Conservation (phyloP, 352 stramenopile species). For the Phytopythium chamaehyphon region DNA sequence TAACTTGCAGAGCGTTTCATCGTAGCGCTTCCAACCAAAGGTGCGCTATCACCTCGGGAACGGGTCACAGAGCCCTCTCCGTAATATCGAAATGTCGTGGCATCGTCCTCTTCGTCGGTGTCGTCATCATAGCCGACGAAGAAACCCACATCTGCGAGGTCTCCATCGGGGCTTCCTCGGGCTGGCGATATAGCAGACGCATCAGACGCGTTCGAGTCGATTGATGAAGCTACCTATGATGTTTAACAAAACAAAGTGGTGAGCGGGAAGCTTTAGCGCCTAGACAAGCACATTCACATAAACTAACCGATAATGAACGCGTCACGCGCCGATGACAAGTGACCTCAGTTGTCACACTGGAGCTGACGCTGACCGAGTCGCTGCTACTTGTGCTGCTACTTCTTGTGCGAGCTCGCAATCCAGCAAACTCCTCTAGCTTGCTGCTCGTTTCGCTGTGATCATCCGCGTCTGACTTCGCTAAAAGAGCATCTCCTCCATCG, state of each 20-base stretch:
- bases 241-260: no score
- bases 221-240: not conserved
- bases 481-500: constrained; percentile 6
- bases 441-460: not conserved
- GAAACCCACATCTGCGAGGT: not conserved
- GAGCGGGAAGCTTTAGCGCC: no score
- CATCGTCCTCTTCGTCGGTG: constrained; percentile 5
- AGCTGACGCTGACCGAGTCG: constrained; percentile 49
- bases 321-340: constrained; percentile 52
- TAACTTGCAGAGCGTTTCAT: not conserved
- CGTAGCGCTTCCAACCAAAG: not conserved
- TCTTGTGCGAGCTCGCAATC: not conserved
- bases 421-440: constrained; percentile 9
- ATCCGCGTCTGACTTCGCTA: not conserved
- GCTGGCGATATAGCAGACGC: not conserved
- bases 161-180: not conserved
- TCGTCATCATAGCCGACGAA: constrained; percentile 5
- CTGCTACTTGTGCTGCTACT: constrained; percentile 25
- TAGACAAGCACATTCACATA: not conserved
- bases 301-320: constrained; percentile 51
- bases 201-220: not conserved
- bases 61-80: not conserved
- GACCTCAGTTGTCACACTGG: constrained; percentile 50
- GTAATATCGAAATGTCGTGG: not conserved
- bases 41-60: not conserved